Evolutionary conservation across 2,329 filamentous ascomycete genomes (phyloP), one percentile per base, ranked within the genome.

Genomic region (Ceratocystis colombiana): DNA sequence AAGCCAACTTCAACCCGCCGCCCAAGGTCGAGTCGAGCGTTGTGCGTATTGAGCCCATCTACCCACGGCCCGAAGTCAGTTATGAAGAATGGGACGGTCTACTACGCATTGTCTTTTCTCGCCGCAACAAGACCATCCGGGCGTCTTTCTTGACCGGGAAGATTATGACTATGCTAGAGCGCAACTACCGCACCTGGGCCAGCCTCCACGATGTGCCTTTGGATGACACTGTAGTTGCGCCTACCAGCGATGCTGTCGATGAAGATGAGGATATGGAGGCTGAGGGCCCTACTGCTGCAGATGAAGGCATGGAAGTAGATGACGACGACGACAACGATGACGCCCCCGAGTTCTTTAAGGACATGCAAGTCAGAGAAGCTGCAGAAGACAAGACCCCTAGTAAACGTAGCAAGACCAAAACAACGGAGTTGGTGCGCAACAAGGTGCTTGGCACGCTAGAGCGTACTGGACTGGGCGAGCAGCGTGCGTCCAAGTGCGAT

Each of bases 61-160:
- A 77, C 61, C 84, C 86, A 70, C 79, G 90, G 46, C 93, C 93
- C 64, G 87, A 90, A 71, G 92, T 97, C 70, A 89, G 86, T 73
- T 97, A 93, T 76, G 90, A 95, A 64, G 94, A 97, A 75, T 96
- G 92, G 87, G 93, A 97, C 73, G 92, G 93, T 8, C 80, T 97
- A 73, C 76, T 97, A 69, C 80, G 86, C 68, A 96, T 96, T 71
- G 77, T 75, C 70, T 78, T 80, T 71, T 82, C 82, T 69, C 81
- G 94, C 71, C 94, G 96, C 78, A 97, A 97, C 77, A 90, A 92
- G 75, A 96, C 90, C 0, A 78, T 97, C 65, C 82, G 91, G 48
- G 88, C 90, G 4, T 88, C 85, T 68, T 96, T 91, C 77, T 79
- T 95, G 64, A 91, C 88, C 15, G 87, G 85, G 67, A 89, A 89